A percentile compares a stretch with the other conserved stretches of the same genome.
Conservation (phyloP, 495 filamentous ascomycete species). For the Xylaria palmicola region DNA sequence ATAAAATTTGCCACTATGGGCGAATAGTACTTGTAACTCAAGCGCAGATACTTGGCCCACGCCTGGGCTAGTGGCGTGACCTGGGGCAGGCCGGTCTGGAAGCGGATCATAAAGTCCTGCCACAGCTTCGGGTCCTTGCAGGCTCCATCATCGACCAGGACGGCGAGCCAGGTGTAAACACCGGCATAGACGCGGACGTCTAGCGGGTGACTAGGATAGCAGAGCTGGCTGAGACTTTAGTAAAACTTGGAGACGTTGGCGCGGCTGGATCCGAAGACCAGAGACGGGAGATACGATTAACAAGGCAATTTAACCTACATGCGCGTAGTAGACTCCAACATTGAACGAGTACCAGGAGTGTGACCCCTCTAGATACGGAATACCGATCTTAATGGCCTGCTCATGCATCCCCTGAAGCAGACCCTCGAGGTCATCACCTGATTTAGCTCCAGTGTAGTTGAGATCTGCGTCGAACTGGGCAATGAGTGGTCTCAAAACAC, state of each 20-base stretch:
- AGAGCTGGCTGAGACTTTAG: constrained; percentile 8
- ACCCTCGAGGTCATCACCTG: constrained; percentile 12
- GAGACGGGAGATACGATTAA: not conserved
- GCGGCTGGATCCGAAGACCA: not conserved
- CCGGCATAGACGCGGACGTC: constrained; percentile 20
- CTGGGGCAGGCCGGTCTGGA: constrained; percentile 10
- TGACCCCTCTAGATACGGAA: constrained; percentile 17
- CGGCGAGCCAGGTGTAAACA: constrained; percentile 20
- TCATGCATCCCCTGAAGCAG: constrained; percentile 12
- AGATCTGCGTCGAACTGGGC: constrained; percentile 11
- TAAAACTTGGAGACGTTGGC: not conserved
- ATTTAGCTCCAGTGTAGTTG: constrained; percentile 8
- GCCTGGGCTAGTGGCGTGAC: constrained; percentile 12
- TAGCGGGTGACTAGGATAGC: constrained; percentile 17
- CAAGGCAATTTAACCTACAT: constrained; percentile 5
- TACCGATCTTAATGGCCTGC: constrained; percentile 13
- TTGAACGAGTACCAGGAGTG: constrained; percentile 14
- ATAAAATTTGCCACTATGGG: constrained; percentile 19
- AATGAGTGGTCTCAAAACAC: constrained; percentile 5
- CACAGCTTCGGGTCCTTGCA: not conserved
- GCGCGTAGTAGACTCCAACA: constrained; percentile 15
- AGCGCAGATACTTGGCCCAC: constrained; percentile 14
- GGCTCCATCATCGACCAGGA: constrained; percentile 18
- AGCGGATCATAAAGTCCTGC: constrained; percentile 17
- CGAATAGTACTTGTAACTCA: constrained; percentile 13